A percentile compares a stretch with the other conserved stretches of the same genome.
phyloP scores from a whole-genome alignment of 441 rosid genomes.

The Croton laevigatus region DNA sequence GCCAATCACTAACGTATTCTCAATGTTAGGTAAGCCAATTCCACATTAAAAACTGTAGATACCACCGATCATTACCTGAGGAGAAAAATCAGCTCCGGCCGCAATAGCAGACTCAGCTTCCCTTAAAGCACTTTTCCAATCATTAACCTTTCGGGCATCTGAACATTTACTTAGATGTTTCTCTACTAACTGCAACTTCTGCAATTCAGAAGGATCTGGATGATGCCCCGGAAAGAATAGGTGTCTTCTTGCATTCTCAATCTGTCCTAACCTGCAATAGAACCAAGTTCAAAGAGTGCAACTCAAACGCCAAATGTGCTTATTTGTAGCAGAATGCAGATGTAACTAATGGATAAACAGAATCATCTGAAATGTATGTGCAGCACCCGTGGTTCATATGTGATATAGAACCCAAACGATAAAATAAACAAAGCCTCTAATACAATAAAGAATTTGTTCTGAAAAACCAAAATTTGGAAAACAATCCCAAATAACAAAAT shows the following conservation, averaged over 20 bases:
- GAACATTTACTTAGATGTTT: constrained; percentile 64
- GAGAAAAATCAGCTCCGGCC: constrained; percentile 77
- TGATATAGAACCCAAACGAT: neutral
- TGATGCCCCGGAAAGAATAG: constrained; percentile 53
- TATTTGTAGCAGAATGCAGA: constrained; percentile 8
- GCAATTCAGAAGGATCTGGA: constrained; percentile 51
- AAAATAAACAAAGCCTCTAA: too few species aligned
- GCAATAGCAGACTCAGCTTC: constrained; percentile 74
- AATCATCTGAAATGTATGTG: neutral
- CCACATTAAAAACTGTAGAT: neutral
- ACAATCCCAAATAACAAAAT: neutral
- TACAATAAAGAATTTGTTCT: too few species aligned
- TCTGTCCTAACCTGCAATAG: constrained; percentile 75
- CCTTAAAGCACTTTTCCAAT: constrained; percentile 70
- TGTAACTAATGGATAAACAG: constrained; percentile 6
- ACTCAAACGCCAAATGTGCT: neutral
- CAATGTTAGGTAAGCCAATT: constrained; percentile 5
- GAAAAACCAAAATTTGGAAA: neutral
- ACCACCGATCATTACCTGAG: constrained; percentile 48
- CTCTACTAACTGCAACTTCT: constrained; percentile 70
- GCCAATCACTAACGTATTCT: constrained; percentile 23
- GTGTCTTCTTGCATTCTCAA: constrained; percentile 68
- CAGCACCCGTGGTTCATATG: neutral
- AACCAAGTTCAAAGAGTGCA: constrained; percentile 13
- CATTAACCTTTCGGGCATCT: constrained; percentile 57